These are phyloP conservation scores for Trichoderma erinaceum DNA, from an alignment of 495 filamentous ascomycete species.

Conservation along the genomic window DNA sequence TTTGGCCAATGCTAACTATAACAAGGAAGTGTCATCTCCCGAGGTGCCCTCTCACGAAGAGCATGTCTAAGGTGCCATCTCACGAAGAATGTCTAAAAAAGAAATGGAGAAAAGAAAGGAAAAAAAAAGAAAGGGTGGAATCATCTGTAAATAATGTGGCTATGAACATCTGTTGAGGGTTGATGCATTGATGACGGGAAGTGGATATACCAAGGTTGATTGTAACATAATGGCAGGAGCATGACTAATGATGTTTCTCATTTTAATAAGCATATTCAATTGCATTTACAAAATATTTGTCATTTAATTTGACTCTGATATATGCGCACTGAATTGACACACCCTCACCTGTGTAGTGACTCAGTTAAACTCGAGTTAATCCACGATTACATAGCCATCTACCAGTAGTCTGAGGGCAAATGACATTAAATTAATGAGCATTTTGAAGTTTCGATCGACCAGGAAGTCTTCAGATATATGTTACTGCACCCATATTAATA, in stretches of 20 bases:
- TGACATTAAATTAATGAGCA: too few relatives aligned
- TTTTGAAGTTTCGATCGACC: too few relatives aligned
- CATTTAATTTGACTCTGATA: too few relatives aligned
- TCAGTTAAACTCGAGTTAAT: too few relatives aligned
- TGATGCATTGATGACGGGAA: not conserved
- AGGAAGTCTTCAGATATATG: too few relatives aligned
- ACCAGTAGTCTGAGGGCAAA: too few relatives aligned
- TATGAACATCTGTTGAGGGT: not conserved
- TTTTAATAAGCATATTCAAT: not conserved
- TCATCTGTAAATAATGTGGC: not conserved
- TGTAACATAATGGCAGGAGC: slow-evolving; percentile 2
- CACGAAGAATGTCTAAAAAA: not conserved
- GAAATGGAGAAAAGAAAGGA: too few relatives aligned
- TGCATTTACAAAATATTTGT: not conserved
- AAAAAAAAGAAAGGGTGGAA: not conserved
- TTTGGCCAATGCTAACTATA: not conserved
- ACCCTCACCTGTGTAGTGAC: too few relatives aligned
- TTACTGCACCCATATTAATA: too few relatives aligned
- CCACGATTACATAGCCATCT: too few relatives aligned
- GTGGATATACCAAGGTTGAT: slow-evolving; percentile 9
- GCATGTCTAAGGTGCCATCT: not conserved
- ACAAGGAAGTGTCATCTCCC: not conserved
- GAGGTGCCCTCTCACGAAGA: not conserved
- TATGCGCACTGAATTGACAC: too few relatives aligned
- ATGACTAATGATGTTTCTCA: not conserved